These are phyloP conservation scores for Clitopilus passeckerianus DNA, from an alignment of 768 basidiomycete species.

Conservation along the genomic window DNA sequence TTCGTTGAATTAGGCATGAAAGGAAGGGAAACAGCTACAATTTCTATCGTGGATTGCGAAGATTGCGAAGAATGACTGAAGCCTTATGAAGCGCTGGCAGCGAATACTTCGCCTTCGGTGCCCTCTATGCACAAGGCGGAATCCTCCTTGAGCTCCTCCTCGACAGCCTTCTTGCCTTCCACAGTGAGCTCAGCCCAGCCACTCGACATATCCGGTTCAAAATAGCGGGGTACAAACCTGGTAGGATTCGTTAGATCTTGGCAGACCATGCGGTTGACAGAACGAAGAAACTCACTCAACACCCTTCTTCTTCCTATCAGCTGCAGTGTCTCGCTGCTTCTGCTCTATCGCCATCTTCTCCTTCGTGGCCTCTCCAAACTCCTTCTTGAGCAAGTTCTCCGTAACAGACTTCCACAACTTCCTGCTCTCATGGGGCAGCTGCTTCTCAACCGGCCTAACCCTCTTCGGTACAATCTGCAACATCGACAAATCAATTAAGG, in stretches of 20 bases:
- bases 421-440: constrained; percentile 77
- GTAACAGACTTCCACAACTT: constrained; percentile 88
- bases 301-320: constrained; percentile 79
- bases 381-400: constrained; percentile 67
- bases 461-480: constrained; percentile 74
- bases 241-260: not conserved
- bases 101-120: not conserved
- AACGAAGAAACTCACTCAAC: constrained; percentile 54
- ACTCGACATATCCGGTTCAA: constrained; percentile 60
- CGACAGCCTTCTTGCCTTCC: constrained; percentile 65
- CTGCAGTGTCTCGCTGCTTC: constrained; percentile 84
- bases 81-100: not conserved
- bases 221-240: constrained; percentile 74
- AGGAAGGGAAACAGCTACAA: not conserved
- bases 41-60: not conserved
- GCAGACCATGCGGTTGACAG: not conserved
- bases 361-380: constrained; percentile 87
- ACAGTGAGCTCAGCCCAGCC: constrained; percentile 68
- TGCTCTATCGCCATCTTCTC: constrained; percentile 93
- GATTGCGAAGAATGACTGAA: not conserved
- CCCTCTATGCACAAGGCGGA: constrained; percentile 25
- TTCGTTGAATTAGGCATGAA: not conserved
- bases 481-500: constrained; percentile 72
- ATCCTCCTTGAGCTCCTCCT: constrained; percentile 60
- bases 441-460: constrained; percentile 78